Percentiles rank a stretch among this genome's conserved stretches.
These are phyloP conservation scores for Clavispora phyllophila DNA, from an alignment of 805 yeast species.

Conservation along the genomic window DNA sequence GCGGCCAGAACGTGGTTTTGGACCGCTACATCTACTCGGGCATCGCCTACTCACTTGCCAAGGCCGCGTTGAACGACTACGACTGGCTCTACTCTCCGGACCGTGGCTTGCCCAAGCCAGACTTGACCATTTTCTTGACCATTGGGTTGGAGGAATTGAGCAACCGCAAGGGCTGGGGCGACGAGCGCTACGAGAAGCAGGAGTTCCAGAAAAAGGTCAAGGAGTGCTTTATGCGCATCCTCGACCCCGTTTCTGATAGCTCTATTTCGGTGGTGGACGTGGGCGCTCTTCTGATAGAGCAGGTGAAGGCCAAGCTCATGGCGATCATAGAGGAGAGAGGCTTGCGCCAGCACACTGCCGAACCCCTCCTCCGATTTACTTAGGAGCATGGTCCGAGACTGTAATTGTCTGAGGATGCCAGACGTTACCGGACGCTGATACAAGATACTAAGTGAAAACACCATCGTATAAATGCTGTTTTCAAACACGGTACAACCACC, in stretches of 20 bases:
- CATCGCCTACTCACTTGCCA: conserved; percentile 86
- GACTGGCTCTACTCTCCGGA: conserved; percentile 85
- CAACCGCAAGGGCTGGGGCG: conserved; percentile 78
- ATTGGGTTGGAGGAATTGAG: conserved; percentile 42
- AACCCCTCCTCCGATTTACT: not conserved
- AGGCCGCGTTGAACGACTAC: conserved; percentile 41
- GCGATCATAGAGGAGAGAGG: conserved; percentile 11
- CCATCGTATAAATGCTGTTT: too few species aligned
- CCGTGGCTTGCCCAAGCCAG: conserved; percentile 81
- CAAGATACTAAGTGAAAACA: too few species aligned
- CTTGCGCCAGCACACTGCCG: conserved; percentile 2
- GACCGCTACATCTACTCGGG: conserved; percentile 94
- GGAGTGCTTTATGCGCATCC: conserved; percentile 47
- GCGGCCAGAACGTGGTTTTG: conserved; percentile 59
- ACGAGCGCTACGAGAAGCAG: conserved; percentile 80
- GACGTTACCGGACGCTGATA: too few species aligned
- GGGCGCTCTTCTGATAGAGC: conserved; percentile 49
- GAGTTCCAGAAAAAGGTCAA: conserved; percentile 75
- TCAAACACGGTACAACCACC: too few species aligned
- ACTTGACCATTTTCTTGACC: conserved; percentile 71
- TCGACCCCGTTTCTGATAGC: conserved; percentile 23
- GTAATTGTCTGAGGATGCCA: too few species aligned
- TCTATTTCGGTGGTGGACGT: conserved; percentile 49
- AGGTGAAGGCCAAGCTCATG: conserved; percentile 51
- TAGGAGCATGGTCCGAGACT: too few species aligned